Base-by-base conservation (phyloP, 2,329 filamentous ascomycete genomes). In the Escovopsis sp. region DNA sequence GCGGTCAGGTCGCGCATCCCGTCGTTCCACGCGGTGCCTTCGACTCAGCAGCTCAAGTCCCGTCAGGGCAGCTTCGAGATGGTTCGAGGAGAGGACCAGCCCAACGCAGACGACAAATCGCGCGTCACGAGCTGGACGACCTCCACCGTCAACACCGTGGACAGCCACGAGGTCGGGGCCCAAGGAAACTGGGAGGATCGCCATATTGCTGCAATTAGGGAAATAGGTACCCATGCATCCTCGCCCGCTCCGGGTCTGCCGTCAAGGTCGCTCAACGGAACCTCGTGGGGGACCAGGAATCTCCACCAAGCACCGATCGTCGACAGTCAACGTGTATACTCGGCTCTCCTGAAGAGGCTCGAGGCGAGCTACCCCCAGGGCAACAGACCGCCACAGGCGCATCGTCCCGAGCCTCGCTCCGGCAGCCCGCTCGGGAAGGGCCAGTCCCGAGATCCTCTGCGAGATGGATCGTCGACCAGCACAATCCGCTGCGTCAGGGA, bases 61-160 rank as follows among this genome's bases (percentile, higher is more conserved):
- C 67, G 68, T 31, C 63, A 69, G 48, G 74, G 72, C 1, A 78
- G 75, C 46, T 49, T 76, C 5, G 70, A 70, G 45, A 76, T 68
- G 45, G 48, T 70, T 2, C 50, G 48, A 16, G 67, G 60, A 41
- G 62, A 64, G 6, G 57, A 56, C 31, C 58, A 55, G 34, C 59
- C 58, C 1, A 30, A 11, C 27, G 63, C 58, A 12, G 70, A 73
- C 33, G 70, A 75, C 15, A 72, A 64, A 48, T 81, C 77, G n/a
- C 64, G 80, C 16, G 74, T 84, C 39, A 84, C 80, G 2, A 86
- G 81, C 55, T 85, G 81, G 81, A 72, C 72, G 5, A 74, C 76
- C 46, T 82, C 80, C 0, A 74, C 72, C 1, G 65, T 68, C 2
- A 70, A 70, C 43, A 76, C 72, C 3, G 68, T 72, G 3, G 58